phyloP scores from a whole-genome alignment of 2,329 filamentous ascomycete species.

The Coniochaeta sp. region DNA sequence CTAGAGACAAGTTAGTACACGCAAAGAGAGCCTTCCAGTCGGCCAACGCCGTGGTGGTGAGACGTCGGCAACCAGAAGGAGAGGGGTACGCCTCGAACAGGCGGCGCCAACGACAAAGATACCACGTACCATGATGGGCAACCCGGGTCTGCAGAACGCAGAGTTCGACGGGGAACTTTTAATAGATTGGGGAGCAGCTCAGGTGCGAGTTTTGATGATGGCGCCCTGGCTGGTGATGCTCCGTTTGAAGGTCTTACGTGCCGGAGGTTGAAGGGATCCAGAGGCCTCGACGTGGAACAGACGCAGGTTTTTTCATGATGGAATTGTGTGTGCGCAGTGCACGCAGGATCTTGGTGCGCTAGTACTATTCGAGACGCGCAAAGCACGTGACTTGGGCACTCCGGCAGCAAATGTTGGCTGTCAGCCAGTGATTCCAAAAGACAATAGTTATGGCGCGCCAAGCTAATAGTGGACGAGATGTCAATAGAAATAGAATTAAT shows the following conservation, averaged over 20 bases:
- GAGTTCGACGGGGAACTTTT: slow-evolving; percentile 27
- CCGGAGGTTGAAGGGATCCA: background rate
- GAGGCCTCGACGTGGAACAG: background rate
- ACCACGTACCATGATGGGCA: slow-evolving; percentile 40
- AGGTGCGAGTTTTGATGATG: slow-evolving; percentile 9
- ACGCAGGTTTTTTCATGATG: slow-evolving; percentile 2
- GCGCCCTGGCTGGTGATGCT: slow-evolving; percentile 9
- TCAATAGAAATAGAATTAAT: background rate
- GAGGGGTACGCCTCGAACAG: slow-evolving; percentile 17
- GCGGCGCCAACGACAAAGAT: background rate
- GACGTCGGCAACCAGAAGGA: background rate
- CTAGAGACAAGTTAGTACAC: slow-evolving; percentile 26
- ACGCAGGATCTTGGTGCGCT: background rate
- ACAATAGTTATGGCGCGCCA: background rate
- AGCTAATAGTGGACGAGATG: background rate
- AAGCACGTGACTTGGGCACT: background rate
- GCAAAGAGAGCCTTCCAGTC: slow-evolving; percentile 3
- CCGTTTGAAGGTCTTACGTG: background rate
- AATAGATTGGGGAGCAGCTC: slow-evolving; percentile 10
- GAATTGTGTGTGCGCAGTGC: background rate
- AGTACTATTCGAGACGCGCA: background rate
- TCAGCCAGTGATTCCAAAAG: background rate
- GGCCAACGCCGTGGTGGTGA: slow-evolving; percentile 2
- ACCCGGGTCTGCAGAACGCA: slow-evolving; percentile 36
- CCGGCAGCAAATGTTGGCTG: background rate